phyloP scores from a whole-genome alignment of 441 rosid species.

The Gossypium trilobum region DNA sequence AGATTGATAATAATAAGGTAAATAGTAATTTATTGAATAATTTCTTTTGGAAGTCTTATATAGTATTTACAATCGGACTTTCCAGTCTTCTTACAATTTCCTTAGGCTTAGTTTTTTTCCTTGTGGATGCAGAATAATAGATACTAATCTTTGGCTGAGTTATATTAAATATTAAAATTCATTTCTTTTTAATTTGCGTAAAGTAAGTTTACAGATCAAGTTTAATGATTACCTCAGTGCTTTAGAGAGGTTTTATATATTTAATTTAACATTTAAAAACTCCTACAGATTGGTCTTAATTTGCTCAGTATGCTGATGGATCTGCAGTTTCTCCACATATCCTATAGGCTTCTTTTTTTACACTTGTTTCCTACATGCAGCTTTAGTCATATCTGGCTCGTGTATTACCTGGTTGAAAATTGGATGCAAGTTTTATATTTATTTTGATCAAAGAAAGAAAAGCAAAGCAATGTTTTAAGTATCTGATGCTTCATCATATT shows the following conservation, averaged over 20 bases:
- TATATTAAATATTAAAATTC: background rate
- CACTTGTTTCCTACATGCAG: background rate
- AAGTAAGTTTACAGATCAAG: background rate
- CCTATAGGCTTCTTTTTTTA: background rate
- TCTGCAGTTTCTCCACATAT: background rate
- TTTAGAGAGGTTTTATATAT: conserved; percentile 1
- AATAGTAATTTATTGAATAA: background rate
- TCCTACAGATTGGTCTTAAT: background rate
- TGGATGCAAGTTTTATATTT: background rate
- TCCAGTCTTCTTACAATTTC: conserved; percentile 5
- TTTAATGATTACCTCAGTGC: background rate
- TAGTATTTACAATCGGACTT: conserved; percentile 2
- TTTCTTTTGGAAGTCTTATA: background rate
- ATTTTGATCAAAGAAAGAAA: background rate
- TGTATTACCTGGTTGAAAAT: conserved; percentile 1
- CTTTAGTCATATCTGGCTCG: background rate
- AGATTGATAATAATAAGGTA: conserved; percentile 40
- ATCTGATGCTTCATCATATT: conserved; percentile 1
- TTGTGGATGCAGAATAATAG: background rate
- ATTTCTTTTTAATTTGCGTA: background rate
- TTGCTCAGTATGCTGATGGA: background rate
- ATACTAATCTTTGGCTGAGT: background rate
- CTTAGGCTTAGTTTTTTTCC: background rate
- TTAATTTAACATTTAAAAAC: background rate
- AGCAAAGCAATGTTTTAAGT: background rate